phyloP scores from a whole-genome alignment of 1,284 basidiomycete genomes.

The Cryptococcus sp. region DNA sequence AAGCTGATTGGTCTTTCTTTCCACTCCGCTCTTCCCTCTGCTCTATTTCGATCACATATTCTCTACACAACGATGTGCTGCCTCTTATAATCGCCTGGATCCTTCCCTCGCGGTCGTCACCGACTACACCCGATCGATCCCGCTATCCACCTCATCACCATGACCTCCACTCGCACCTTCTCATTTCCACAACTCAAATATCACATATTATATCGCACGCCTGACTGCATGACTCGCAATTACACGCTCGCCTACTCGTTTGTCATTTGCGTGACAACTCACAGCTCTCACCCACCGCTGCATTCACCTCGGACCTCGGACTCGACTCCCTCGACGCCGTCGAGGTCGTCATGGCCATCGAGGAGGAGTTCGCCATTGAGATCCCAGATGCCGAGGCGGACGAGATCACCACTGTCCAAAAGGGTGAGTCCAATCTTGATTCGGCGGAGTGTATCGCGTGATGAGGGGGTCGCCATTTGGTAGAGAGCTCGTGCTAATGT shows the following conservation, averaged over 20 bases:
- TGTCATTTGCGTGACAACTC: neutral
- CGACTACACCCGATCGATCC: too few relatives aligned
- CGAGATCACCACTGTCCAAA: slow-evolving; percentile 88
- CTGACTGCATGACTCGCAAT: too few relatives aligned
- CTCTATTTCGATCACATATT: too few relatives aligned
- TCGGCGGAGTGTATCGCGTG: too few relatives aligned
- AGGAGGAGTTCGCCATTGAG: slow-evolving; percentile 75
- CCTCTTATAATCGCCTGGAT: too few relatives aligned
- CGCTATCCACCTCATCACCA: neutral
- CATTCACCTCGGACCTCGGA: slow-evolving; percentile 85
- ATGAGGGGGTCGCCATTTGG: neutral
- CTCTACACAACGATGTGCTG: too few relatives aligned
- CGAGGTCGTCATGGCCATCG: slow-evolving; percentile 99
- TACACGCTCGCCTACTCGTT: neutral
- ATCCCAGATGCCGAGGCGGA: slow-evolving; percentile 99
- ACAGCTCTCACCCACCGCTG: slow-evolving; percentile 72
- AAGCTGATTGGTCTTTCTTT: neutral
- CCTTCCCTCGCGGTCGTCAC: too few relatives aligned
- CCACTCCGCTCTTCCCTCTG: too few relatives aligned
- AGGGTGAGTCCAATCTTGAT: slow-evolving; percentile 63
- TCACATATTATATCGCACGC: neutral
- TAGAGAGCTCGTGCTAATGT: slow-evolving; percentile 10
- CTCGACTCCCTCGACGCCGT: slow-evolving; percentile 97
- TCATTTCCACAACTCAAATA: neutral
- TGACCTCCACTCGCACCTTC: neutral